Evolutionary conservation across 2,329 filamentous ascomycete species (phyloP), one percentile per base, ranked within the genome.

Genomic region (Trichophyton rubrum): DNA sequence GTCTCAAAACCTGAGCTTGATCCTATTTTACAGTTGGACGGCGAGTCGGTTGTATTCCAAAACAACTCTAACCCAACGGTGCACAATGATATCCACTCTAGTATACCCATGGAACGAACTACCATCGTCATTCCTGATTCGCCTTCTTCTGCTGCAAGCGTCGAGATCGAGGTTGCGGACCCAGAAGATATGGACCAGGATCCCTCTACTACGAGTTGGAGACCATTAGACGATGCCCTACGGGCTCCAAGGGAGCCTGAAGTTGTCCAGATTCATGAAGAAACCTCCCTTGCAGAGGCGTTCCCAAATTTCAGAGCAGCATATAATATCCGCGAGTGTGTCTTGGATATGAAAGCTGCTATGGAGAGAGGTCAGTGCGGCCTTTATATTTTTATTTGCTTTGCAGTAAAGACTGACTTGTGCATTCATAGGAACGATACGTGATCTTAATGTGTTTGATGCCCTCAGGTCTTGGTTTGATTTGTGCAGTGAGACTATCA

Each of bases 111-210:
- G 27, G 53, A 40, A 43, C 33, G 56, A n/a, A 64, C 67, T 17
- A 62, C 67, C 56, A 64, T 69, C 56, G 68, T 67, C 22, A 73
- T 77, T 56, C 76, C 75, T 6, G 69, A 77, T 55, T 69, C 72
- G 8, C 77, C 76, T 3, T 76, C 77, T 15, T 72, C 76, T 11
- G 69, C 72, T 20, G 71, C 72, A 49, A 78, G 76, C 59, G 76
- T 75, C 9, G 73, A 77, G 60, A 79, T 79, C 35, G 77, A 80
- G 66, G 75, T 79, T 15, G 75, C 77, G 6, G 76, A 78, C 49
- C 67, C 74, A 17, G 78, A 80, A 67, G 78, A 79, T 61, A 76
- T 77, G 66, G 75, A 77, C 58, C 74, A 78, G 64, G 75, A 79
- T 59, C 72, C 74, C 1, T 73, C 73, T 33, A 71, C 72, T 20